A percentile compares a stretch with the other conserved stretches of the same genome.
Evolutionary conservation across 1,139 yeast species (phyloP).

Genomic region (Zygotorulaspora mrakii): DNA sequence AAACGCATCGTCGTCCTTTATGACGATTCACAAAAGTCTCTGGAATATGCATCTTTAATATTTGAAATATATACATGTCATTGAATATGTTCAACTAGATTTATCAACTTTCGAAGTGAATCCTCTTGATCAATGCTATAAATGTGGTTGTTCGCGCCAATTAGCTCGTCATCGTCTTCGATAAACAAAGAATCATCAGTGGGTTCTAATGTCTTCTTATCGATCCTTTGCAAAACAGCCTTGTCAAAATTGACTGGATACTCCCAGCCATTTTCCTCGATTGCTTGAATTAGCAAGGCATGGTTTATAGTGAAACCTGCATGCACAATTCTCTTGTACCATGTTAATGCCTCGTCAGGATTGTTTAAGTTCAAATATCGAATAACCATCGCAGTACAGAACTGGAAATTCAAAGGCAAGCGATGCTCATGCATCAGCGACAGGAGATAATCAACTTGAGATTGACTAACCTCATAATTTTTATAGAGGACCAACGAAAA

Average conservation of each 20-base stretch:
- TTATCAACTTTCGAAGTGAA: slow-evolving; percentile 8
- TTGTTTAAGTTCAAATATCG: slow-evolving; percentile 20
- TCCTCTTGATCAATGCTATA: slow-evolving; percentile 1
- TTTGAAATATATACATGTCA: neutral
- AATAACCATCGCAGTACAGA: slow-evolving; percentile 29
- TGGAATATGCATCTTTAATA: neutral
- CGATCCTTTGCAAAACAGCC: slow-evolving; percentile 8
- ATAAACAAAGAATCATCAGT: slow-evolving; percentile 10
- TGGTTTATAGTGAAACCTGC: slow-evolving; percentile 27
- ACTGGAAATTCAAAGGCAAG: slow-evolving; percentile 27
- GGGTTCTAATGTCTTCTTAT: slow-evolving; percentile 3
- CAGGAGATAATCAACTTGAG: slow-evolving; percentile 22
- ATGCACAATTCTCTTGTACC: slow-evolving; percentile 28
- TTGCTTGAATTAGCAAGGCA: slow-evolving; percentile 18
- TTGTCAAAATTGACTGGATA: slow-evolving; percentile 24
- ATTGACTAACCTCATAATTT: slow-evolving; percentile 19
- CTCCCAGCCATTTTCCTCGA: slow-evolving; percentile 26
- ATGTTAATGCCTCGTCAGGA: slow-evolving; percentile 25
- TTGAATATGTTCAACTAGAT: slow-evolving; percentile 5
- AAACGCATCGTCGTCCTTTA: neutral
- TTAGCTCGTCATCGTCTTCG: slow-evolving; percentile 9
- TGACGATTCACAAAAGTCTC: neutral
- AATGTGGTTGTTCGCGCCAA: neutral
- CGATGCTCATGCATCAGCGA: slow-evolving; percentile 24
- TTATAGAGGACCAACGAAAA: slow-evolving; percentile 30